Conservation (phyloP, 1,284 basidiomycete species). For the Wallemia hederae region DNA sequence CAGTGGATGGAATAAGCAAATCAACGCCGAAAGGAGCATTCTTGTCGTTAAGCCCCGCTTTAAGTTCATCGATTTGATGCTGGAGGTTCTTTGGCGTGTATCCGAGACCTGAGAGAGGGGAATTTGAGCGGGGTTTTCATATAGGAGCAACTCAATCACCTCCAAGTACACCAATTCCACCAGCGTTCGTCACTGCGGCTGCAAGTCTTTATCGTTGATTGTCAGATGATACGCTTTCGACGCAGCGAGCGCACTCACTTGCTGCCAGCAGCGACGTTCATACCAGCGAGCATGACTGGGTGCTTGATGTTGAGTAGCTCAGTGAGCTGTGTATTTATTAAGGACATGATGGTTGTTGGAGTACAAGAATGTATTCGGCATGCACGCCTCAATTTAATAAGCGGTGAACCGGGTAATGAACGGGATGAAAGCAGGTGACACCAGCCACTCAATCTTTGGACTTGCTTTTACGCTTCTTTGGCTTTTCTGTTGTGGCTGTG, state of each 20-base stretch:
- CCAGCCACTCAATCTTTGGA: too few relatives aligned
- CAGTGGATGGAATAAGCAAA: constrained; percentile 7
- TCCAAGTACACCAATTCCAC: constrained; percentile 36
- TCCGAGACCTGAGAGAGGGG: not conserved
- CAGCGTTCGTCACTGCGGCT: constrained; percentile 34
- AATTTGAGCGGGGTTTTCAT: not conserved
- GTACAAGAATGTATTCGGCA: too few relatives aligned
- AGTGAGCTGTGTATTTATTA: constrained; percentile 35
- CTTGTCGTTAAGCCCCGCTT: constrained; percentile 34
- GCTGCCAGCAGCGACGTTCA: constrained; percentile 38
- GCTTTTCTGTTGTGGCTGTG: too few relatives aligned
- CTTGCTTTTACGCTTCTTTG: too few relatives aligned
- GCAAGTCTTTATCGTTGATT: constrained; percentile 30
- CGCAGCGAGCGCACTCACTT: not conserved
- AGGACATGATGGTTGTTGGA: not conserved
- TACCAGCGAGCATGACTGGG: constrained; percentile 60
- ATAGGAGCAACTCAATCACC: constrained; percentile 18
- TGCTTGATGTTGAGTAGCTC: constrained; percentile 59
- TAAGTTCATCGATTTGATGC: constrained; percentile 37
- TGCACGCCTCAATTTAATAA: too few relatives aligned
- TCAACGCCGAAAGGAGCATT: constrained; percentile 62
- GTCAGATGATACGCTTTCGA: not conserved
- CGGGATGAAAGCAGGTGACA: too few relatives aligned
- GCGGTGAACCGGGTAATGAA: too few relatives aligned
- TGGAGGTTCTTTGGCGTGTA: constrained; percentile 16